Conservation (phyloP, 352 stramenopile genomes). For the Globisporangium mamillatum region DNA sequence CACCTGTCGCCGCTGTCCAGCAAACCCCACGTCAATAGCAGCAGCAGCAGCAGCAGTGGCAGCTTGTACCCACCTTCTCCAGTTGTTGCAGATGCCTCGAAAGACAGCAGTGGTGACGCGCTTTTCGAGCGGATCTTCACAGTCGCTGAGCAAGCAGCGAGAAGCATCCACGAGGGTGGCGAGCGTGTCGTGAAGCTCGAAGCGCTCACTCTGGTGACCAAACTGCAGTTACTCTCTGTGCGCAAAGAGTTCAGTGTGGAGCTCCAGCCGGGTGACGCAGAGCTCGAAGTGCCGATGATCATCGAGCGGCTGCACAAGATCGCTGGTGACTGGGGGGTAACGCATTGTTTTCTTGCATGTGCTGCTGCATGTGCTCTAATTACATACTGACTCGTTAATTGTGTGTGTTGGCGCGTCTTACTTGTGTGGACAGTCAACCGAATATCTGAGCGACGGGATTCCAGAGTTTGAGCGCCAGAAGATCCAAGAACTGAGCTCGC, state of each 20-base stretch:
- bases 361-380: background rate
- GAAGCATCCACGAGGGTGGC: background rate
- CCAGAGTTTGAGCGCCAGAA: background rate
- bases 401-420: background rate
- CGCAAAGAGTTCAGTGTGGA: constrained; percentile 27
- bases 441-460: background rate
- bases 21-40: background rate
- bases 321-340: constrained; percentile 13
- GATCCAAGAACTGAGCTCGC: constrained; percentile 29
- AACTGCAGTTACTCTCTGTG: constrained; percentile 30
- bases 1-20: background rate
- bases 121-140: constrained; percentile 10
- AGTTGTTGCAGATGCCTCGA: background rate
- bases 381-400: background rate
- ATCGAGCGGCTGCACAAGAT: constrained; percentile 4
- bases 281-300: constrained; percentile 3
- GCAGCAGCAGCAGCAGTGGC: background rate
- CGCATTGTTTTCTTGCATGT: background rate
- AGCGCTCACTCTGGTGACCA: constrained; percentile 37
- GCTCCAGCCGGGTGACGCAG: background rate
- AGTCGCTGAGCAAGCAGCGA: constrained; percentile 16
- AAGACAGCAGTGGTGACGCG: background rate
- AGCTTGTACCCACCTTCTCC: background rate
- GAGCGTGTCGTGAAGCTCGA: constrained; percentile 25
- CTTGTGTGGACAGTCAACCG: background rate